phyloP scores from a whole-genome alignment of 2,329 filamentous ascomycete species.

The Penicillium psychrosexuale region DNA sequence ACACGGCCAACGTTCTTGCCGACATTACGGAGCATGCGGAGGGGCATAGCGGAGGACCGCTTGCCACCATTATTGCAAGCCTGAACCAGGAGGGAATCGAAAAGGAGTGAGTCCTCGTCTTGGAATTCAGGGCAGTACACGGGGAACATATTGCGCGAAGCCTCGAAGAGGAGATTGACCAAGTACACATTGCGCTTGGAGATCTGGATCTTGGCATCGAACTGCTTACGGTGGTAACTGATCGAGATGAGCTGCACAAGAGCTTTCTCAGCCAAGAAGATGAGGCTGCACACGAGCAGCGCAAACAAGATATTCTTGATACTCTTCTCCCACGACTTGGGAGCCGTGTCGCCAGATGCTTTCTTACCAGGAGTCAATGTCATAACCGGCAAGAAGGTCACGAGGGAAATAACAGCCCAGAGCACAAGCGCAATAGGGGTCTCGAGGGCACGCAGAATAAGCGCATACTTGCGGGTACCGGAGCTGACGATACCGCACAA shows the following conservation, averaged over 20 bases:
- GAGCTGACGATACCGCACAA: slow-evolving; percentile 62
- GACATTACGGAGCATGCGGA: slow-evolving; percentile 71
- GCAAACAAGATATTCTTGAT: slow-evolving; percentile 60
- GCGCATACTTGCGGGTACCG: slow-evolving; percentile 61
- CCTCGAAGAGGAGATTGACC: slow-evolving; percentile 82
- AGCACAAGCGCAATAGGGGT: slow-evolving; percentile 60
- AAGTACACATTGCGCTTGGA: slow-evolving; percentile 84
- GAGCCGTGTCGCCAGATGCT: slow-evolving; percentile 27
- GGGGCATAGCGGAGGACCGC: slow-evolving; percentile 67
- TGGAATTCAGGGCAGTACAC: slow-evolving; percentile 87
- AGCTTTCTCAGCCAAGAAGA: slow-evolving; percentile 58
- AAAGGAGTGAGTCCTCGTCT: slow-evolving; percentile 89
- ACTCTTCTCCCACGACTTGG: slow-evolving; percentile 51
- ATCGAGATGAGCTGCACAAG: slow-evolving; percentile 65
- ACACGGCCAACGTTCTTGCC: slow-evolving; percentile 72
- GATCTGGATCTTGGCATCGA: slow-evolving; percentile 70
- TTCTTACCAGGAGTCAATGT: slow-evolving; percentile 34
- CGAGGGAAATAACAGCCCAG: slow-evolving; percentile 58
- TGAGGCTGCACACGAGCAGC: slow-evolving; percentile 54
- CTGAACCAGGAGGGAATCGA: slow-evolving; percentile 71
- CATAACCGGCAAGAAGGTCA: slow-evolving; percentile 56
- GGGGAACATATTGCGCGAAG: slow-evolving; percentile 82
- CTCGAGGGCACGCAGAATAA: slow-evolving; percentile 57
- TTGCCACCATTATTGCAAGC: slow-evolving; percentile 53
- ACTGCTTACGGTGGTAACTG: slow-evolving; percentile 66